Conservation (phyloP, 75 land plant genomes). For the Azolla pinnata region DNA sequence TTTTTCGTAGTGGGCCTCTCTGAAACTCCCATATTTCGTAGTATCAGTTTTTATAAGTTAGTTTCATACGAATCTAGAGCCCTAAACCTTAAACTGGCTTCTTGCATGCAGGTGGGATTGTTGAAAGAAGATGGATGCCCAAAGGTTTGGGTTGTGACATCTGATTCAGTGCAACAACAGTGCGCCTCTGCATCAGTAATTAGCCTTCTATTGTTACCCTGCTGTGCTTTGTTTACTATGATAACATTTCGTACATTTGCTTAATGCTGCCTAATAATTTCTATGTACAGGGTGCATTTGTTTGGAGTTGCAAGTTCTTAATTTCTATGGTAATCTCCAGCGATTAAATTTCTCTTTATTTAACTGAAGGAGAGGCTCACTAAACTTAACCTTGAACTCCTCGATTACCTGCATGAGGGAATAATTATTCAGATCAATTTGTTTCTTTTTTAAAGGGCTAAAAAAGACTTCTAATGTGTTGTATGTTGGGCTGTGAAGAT, state of each 20-base stretch:
- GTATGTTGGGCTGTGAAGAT: constrained; percentile 17
- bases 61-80: too few relatives aligned
- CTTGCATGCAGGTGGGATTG: constrained; percentile 51
- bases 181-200: constrained; percentile 75
- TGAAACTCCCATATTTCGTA: too few relatives aligned
- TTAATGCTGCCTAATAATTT: neutral
- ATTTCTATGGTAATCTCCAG: constrained; percentile 19
- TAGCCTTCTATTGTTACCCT: constrained; percentile 4
- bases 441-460: neutral
- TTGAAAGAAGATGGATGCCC: constrained; percentile 85
- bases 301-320: constrained; percentile 30
- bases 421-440: neutral
- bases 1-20: too few relatives aligned
- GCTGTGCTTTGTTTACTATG: neutral
- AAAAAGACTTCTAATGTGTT: too few relatives aligned
- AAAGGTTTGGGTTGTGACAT: constrained; percentile 87
- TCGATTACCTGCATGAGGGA: neutral
- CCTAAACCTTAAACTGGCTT: too few relatives aligned
- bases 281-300: constrained; percentile 29
- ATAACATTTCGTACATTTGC: neutral
- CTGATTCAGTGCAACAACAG: constrained; percentile 68
- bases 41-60: too few relatives aligned
- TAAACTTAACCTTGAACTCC: too few relatives aligned
- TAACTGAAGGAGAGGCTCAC: too few relatives aligned
- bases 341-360: neutral